Evolutionary conservation across 768 basidiomycete species (phyloP), one percentile per base, ranked within the genome.

Genomic region (Lactifluus rugatus): DNA sequence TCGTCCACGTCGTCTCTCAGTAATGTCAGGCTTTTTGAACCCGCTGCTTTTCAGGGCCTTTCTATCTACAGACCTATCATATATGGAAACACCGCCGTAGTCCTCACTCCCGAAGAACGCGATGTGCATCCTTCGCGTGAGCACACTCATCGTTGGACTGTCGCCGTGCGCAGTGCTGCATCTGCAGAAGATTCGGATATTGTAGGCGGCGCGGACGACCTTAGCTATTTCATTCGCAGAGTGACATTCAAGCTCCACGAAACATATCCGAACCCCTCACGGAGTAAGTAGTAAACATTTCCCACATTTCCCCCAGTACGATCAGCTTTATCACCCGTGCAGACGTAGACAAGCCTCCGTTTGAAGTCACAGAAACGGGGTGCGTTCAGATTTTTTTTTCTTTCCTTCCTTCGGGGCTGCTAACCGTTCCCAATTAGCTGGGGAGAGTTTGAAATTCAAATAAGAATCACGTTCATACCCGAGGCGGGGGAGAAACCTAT

Each of bases 231-330:
- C 69, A 84, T 99, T 69, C 97, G 95, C 70, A 83, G 93, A 56
- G 95, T 98, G 51, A 89, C 93, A 16, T 97, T 99, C 83, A 95
- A 93, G 71, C 73, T 99, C 52, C 95, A 99, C 72, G 96, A 99
- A 65, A 97, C 94, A 1, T 97, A 97, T 71, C 73, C 91, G 2
- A 93, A 87, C 68, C 92, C 93, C 2, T 84, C 84, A 37, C 76
- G 96, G 75, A 89, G 95, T 96, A 66, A 68, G 85, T 76, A 10
- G 14, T 5, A 13, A 13, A n/a, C 26, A 9, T 32, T 16, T 2
- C 28, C 28, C 28, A 0, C 28, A 17, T 39, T 31, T 32, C 7
- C 4, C 51, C 21, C 34, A 2, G 37, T 36, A 9, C 47, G 42
- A 19, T 26, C 44, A 41, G 19, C 44, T 36, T 39, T 62, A 37